Percentiles rank a stretch among this genome's conserved stretches.
Conservation (phyloP, 257 asterid species). For the Przewalskia tangutica region DNA sequence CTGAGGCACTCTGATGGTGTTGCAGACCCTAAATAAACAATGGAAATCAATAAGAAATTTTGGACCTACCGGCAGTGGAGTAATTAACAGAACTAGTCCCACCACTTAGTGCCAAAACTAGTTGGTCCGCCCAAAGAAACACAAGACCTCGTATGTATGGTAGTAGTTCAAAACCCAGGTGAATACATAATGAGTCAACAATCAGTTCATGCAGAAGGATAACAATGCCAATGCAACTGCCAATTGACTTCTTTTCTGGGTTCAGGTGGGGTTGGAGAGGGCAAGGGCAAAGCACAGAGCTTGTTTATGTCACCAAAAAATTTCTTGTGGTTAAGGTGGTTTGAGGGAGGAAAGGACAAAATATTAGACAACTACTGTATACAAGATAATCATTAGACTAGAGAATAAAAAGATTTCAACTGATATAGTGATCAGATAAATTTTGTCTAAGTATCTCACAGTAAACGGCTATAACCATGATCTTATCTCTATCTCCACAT, state of each 20-base stretch:
- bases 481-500: background rate
- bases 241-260: background rate
- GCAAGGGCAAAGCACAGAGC: background rate
- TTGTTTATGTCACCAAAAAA: background rate
- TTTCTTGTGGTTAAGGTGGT: background rate
- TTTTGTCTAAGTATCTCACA: background rate
- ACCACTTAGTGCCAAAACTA: background rate
- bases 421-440: background rate
- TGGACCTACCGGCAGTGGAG: background rate
- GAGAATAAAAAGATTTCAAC: background rate
- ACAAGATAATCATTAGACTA: background rate
- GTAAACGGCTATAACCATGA: background rate
- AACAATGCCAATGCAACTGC: background rate
- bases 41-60: conserved; percentile 7
- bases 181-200: background rate
- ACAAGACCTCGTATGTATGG: background rate
- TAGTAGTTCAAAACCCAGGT: background rate
- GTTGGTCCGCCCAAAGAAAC: background rate
- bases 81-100: background rate
- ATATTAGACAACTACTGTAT: background rate
- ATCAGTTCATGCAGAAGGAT: background rate
- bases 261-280: background rate
- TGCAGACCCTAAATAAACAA: conserved; percentile 58
- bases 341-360: background rate
- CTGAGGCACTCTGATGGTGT: conserved; percentile 50